Base-by-base conservation (phyloP, 768 basidiomycete genomes). In the Lepiota brunneoincarnata region DNA sequence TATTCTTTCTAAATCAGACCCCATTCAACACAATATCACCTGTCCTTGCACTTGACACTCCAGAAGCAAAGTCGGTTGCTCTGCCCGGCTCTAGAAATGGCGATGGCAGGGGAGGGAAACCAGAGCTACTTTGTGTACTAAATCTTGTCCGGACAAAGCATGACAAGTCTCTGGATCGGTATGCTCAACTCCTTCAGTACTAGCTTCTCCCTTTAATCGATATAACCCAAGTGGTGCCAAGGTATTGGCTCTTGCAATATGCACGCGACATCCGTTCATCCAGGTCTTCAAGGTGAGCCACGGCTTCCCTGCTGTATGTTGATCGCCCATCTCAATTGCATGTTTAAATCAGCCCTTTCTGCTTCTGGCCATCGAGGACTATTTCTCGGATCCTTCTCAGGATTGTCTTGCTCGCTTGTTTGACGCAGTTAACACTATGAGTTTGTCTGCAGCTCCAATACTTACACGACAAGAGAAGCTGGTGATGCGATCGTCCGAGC, bases 1-100 rank as follows among this genome's bases (percentile, higher is more conserved):
- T 98, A 40, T 99, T 99, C 79, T 97, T 96, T 69, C 81, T 99
- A 54, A 98, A 98, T 66, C 97, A 98, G 71, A 93, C 91, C 0
- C 78, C 86, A 0, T 90, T 87, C 72, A 93, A 94, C 64, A 87
- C 86, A 15, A 91, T 96, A 59, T 82, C 86, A 1, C 89, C 93
- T 5, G 81, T 93, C 14, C 77, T 95, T 38, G 84, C 89, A 1
- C 72, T 88, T 58, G 88, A 89, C 61, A 82, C 80, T 6, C 76
- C 75, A 10, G 76, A 77, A 61, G 63, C 68, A 14, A 72, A 68
- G 46, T 62, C 70, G 40, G 61, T 67, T 35, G 64, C 63, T 12
- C 58, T 75, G 18, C 73, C 75, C 10, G 74, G 70, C 9, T 72
- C 74, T 21, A 69, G 63, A 17, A 61, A 56, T 40, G 59, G 65